Evolutionary conservation across 345 rosid genomes (phyloP).

Genomic region (Firmiana major): DNA sequence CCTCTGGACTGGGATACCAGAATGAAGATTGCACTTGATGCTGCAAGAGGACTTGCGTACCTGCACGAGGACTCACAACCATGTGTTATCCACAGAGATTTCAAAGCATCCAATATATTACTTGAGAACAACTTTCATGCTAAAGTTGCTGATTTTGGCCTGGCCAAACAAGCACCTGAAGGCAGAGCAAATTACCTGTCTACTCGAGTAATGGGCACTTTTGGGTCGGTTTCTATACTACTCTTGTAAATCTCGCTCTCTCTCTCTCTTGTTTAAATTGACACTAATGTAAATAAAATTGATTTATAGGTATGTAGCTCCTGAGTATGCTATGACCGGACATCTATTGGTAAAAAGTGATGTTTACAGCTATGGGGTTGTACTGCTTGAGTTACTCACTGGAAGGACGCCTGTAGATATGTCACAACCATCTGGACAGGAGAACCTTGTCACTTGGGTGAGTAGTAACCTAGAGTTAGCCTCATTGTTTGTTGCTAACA

Average conservation of each 20-base stretch:
- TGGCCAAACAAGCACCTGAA: conserved; percentile 99
- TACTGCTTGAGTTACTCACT: conserved; percentile 87
- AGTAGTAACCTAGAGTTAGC: conserved; percentile 22
- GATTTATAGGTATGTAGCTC: conserved; percentile 84
- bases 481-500: conserved; percentile 5
- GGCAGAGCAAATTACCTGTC: conserved; percentile 92
- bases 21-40: conserved; percentile 99
- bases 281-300: conserved; percentile 11
- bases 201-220: conserved; percentile 99
- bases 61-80: conserved; percentile 99
- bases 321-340: conserved; percentile 99
- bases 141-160: conserved; percentile 98
- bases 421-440: conserved; percentile 98
- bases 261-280: neutral
- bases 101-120: conserved; percentile 96
- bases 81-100: conserved; percentile 95
- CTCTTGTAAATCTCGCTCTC: neutral
- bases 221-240: conserved; percentile 63
- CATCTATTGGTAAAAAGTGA: conserved; percentile 96
- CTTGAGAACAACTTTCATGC: conserved; percentile 93
- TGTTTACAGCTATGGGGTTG: conserved; percentile 98
- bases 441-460: conserved; percentile 98
- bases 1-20: conserved; percentile 96
- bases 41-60: conserved; percentile 97
- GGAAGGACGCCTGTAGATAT: conserved; percentile 97